A percentile compares a stretch with the other conserved stretches of the same genome.
phyloP scores from a whole-genome alignment of 257 asterid species.

The Prunella vulgaris region DNA sequence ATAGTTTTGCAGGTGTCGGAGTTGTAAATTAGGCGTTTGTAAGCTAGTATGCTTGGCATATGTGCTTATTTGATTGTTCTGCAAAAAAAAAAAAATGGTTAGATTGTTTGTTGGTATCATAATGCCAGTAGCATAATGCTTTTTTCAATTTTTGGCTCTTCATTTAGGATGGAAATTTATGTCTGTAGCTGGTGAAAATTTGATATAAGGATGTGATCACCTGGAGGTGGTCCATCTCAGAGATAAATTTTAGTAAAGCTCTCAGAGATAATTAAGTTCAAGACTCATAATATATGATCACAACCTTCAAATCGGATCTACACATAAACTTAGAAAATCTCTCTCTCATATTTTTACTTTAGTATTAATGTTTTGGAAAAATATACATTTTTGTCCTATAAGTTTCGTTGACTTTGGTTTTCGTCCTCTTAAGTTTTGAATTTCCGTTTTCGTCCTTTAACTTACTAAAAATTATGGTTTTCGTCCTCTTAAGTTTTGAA shows the following conservation, averaged over 20 bases:
- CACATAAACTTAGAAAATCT: too few species aligned
- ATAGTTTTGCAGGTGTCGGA: neutral
- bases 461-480: too few species aligned
- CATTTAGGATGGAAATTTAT: slow-evolving; percentile 23
- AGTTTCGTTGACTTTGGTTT: too few species aligned
- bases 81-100: neutral
- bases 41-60: slow-evolving; percentile 1
- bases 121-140: slow-evolving; percentile 1
- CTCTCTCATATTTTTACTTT: too few species aligned
- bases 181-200: slow-evolving; percentile 24
- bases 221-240: slow-evolving; percentile 12
- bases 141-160: slow-evolving; percentile 11
- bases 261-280: slow-evolving; percentile 38
- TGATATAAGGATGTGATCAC: slow-evolving; percentile 19
- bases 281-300: too few species aligned
- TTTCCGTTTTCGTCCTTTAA: too few species aligned
- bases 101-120: neutral
- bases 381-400: too few species aligned
- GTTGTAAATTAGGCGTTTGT: slow-evolving; percentile 6
- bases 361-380: too few species aligned
- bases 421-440: too few species aligned
- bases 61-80: slow-evolving; percentile 7
- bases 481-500: too few species aligned
- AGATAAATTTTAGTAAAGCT: slow-evolving; percentile 36
- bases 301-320: too few species aligned